Evolutionary conservation across 1,284 basidiomycete genomes (phyloP), one percentile per base, ranked within the genome.

Genomic region (Rugosomyces carneus): DNA sequence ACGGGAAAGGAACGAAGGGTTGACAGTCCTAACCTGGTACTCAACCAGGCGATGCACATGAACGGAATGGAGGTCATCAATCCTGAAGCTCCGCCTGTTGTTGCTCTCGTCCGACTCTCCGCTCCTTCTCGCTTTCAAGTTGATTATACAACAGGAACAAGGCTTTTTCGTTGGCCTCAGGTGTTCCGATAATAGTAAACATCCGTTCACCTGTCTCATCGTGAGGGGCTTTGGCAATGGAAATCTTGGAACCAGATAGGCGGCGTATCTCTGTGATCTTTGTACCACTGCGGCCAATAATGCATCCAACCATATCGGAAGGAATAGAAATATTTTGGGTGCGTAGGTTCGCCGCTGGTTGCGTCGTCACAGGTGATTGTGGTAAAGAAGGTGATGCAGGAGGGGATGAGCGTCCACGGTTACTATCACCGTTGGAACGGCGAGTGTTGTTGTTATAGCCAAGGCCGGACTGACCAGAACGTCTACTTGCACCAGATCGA

Each of bases 321-420:
- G 95, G 95, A 60, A 99, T 99, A 55, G 94, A 95, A 59, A 99
- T 99, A 70, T 96, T 97, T 71, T 99, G 95, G 10, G 95, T 98
- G 56, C 94, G 89, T 53, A 97, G 76, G 68, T 94, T 94, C 45
- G 77, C 78, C 63, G 79, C 56, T 57, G 77, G 67, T 66, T 76
- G 64, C 62, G 68, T 59, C 60, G 80, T 55, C 48, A 70, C 65
- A 45, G 80, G 73, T 24, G 76, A 73, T 34, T 73, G 69, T 34
- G 72, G 57, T 41, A 59, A 49, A 23, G 63, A 60, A 15, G 79
- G 80, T 5, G 84, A 83, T 32, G 69, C 69, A 11, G 79, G 73
- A 26, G 84, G 75, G 37, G 85, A 75, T 42, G 75, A 62, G 42
- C 67, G 67, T 46, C 67, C 68, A 50, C 72, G 72, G 40, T 60